Base-by-base conservation (phyloP, 2,329 filamentous ascomycete species). In the Talaromyces marneffei region DNA sequence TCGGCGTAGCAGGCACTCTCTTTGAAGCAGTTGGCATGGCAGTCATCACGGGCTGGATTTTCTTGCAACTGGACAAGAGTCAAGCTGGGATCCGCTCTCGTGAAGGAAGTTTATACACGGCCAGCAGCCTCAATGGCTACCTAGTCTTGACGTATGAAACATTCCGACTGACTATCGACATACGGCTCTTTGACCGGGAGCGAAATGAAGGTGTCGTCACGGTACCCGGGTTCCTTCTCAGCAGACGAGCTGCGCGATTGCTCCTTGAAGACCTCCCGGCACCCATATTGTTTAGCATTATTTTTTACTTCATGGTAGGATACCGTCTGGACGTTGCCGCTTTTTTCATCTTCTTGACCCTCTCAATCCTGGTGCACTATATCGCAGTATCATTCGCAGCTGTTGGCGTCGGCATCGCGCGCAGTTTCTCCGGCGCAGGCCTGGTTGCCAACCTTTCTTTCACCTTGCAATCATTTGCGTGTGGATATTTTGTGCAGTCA, bases 271-370 rank as follows among this genome's bases (percentile, higher is more conserved):
- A 92, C 68, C 69, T 92, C 0, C 87, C 88, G 0, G 87, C 91
- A 1, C 89, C 89, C 0, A 80, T 91, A 16, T 71, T 91, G 3
- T 92, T 87, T 68, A 86, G 86, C 5, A 74, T 86, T 1, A 87
- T 92, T 7, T 87, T 86, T 69, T 92, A 92, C 72, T 92, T 90
- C 71, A 91, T 92, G 87, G 84, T 85, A 6, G 88, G 88, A 0
- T 90, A 91, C 66, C 84, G 89, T 52, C 78, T 81, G 2, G 82
- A 86, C 8, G 83, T 81, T 0, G 74, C 69, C 1, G 84, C 87
- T 59, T 92, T 91, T 72, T 86, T 92, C 62, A 85, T 82, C 0
- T 92, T 91, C 75, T 87, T 92, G 65, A 78, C 81, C 2, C 79
- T 91, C 39, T 82, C 86, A 0, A 72, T 92, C 4, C 72, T 92